Evolutionary conservation across 768 basidiomycete genomes (phyloP), one percentile per base, ranked within the genome.

Genomic region (Inosperma sp.): DNA sequence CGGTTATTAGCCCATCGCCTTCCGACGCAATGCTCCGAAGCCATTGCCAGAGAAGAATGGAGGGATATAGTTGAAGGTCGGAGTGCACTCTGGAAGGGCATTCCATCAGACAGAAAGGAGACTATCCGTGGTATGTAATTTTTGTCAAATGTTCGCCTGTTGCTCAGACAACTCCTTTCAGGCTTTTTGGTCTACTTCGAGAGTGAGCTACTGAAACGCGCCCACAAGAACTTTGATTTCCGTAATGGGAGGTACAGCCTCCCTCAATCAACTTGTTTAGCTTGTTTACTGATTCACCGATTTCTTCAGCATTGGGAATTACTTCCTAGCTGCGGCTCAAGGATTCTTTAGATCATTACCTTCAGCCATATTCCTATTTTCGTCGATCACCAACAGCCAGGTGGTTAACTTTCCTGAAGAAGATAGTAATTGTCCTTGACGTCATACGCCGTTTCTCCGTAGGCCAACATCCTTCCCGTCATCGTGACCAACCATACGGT

Each of bases 121-220:
- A 84, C 84, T 21, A 91, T 97, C 44, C 76, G 93, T 65, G 89
- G 93, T 90, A 68, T 35, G 56, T 49, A 4, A 34, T 40, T n/a
- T 8, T 34, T 48, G 22, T 27, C n/a, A 7, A 40, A 10, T 21
- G 17, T 33, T 7, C n/a, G 10, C 12, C 31, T 10, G 30, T n/a
- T 29, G 12, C 22, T 35, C 40, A 48, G 10, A 58, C n/a, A 3
- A 34, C 26, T 27, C 19, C 30, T 16, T 19, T 21, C 29, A 92
- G 93, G 93, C 0, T 95, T 98, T 64, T 76, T 98, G 16, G 93
- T 97, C 3, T 80, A 92, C 61, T 95, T 96, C 56, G 91, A 97
- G 65, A 84, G 81, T 54, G 88, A 95, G 57, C 74, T 93, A 7
- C 75, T 96, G 34, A 87, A 83, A 58, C 77, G 93, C 19, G 91